A percentile compares a stretch with the other conserved stretches of the same genome.
phyloP scores from a whole-genome alignment of 2,329 filamentous ascomycete species.

The Trichoderma aggressivum region DNA sequence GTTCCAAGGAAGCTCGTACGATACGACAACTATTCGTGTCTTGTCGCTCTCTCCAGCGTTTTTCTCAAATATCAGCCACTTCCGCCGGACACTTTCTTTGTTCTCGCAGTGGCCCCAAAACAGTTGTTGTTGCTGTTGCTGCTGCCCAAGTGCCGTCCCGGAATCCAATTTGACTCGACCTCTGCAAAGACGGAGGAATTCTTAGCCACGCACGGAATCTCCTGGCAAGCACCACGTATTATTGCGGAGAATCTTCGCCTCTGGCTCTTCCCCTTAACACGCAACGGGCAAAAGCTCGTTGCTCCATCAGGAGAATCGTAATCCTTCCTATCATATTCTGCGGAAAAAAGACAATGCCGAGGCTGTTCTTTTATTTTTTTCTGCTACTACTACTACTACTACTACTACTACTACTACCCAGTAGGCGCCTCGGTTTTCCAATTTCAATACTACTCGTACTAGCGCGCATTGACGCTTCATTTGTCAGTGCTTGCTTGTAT shows the following conservation, averaged over 20 bases:
- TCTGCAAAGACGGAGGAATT: not conserved
- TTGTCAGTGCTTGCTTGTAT: not conserved
- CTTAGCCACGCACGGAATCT: not conserved
- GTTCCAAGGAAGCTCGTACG: not conserved
- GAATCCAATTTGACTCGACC: not conserved
- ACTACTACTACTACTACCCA: not conserved
- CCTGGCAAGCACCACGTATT: not conserved
- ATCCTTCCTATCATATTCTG: conserved; percentile 5
- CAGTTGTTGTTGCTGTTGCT: not conserved
- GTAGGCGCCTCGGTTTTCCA: not conserved
- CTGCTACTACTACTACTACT: not conserved
- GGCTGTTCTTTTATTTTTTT: not conserved
- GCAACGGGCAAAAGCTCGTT: not conserved
- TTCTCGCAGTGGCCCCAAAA: not conserved
- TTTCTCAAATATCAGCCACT: not conserved
- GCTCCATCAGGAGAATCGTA: conserved; percentile 11
- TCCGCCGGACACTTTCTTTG: not conserved
- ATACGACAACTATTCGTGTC: not conserved
- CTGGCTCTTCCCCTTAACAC: not conserved
- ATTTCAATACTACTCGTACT: not conserved
- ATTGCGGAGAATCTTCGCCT: not conserved
- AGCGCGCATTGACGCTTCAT: not conserved
- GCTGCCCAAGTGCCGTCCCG: not conserved
- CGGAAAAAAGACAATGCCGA: not conserved
- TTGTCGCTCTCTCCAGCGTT: not conserved